Evolutionary conservation across 129 eudicot genomes (phyloP), one percentile per base, ranked within the genome.

Genomic region (Deinandra increscens): DNA sequence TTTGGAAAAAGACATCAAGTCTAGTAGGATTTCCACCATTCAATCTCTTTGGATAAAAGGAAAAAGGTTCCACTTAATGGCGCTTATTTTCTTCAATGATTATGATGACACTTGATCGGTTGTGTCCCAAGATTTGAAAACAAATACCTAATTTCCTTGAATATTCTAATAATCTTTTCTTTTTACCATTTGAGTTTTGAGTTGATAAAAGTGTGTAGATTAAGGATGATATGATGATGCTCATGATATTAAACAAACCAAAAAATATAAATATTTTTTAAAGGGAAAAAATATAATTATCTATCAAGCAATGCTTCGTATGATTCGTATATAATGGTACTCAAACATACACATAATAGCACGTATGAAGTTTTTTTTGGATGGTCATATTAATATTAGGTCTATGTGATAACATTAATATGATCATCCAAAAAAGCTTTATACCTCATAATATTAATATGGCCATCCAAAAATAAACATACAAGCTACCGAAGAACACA

Each of bases 121-220:
- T 68, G 23, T 66, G 80, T 68, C 64, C 55, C 69, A 60, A 36
- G 36, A 48, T 54, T 55, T 72, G 38, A 68, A 56, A 66, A 60
- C 82, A 71, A 42, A 45, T 71, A 71, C 82, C 82, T 78, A 78
- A 71, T 55, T 29, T 64, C 45, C 60, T 72, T 56, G 66, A 78
- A 78, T 33, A 22, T 65, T 69, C 44, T 51, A 76, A 56, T 75
- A 62, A 58, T 71, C 49, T 44, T 18, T 55, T 54, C 20, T 49
- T 50, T 44, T 46, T 54, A 60, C 6, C 13, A 20, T 62, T 63
- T 41, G 15, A 42, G 43, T 44, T 75, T 45, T 55, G 76, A 49
- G 56, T 11, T 31, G 64, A 53, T 39, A 14, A 37, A n/a, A 65
- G 67, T 34, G 19, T 23, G 46, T 64, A 39, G 56, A 6, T 29